phyloP scores from a whole-genome alignment of 1,284 basidiomycete species.

The Ceratobasidium sp. region DNA sequence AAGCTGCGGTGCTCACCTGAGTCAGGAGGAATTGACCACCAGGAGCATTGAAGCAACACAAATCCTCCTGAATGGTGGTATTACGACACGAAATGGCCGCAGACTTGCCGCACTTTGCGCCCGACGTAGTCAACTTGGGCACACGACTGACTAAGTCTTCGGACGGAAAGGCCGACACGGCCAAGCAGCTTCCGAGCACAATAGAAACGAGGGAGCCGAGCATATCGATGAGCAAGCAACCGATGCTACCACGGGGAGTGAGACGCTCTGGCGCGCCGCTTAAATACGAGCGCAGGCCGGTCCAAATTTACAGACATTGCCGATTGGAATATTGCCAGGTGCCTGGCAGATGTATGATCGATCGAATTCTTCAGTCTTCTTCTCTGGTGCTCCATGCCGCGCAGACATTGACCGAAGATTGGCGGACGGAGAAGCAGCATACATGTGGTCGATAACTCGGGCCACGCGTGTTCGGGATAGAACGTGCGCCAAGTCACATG shows the following conservation, averaged over 20 bases:
- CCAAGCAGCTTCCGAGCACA: slow-evolving; percentile 7
- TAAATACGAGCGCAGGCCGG: slow-evolving; percentile 20
- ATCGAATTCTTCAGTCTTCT: slow-evolving; percentile 16
- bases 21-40: slow-evolving; percentile 36
- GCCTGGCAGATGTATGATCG: slow-evolving; percentile 27
- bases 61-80: slow-evolving; percentile 33
- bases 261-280: neutral
- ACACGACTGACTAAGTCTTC: slow-evolving; percentile 7
- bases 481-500: slow-evolving; percentile 30
- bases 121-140: slow-evolving; percentile 2
- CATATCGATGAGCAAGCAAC: neutral
- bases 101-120: slow-evolving; percentile 12
- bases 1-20: slow-evolving; percentile 4
- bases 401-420: slow-evolving; percentile 11
- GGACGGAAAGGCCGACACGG: slow-evolving; percentile 27
- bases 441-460: slow-evolving; percentile 22
- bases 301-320: slow-evolving; percentile 9
- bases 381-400: slow-evolving; percentile 4
- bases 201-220: slow-evolving; percentile 16
- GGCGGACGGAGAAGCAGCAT: slow-evolving; percentile 30
- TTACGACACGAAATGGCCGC: slow-evolving; percentile 35
- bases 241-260: neutral
- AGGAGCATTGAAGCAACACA: slow-evolving; percentile 39
- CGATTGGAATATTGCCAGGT: slow-evolving; percentile 10
- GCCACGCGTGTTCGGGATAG: slow-evolving; percentile 2